Conservation (phyloP, 73 alveolate species). For the Uronychia binucleata region DNA sequence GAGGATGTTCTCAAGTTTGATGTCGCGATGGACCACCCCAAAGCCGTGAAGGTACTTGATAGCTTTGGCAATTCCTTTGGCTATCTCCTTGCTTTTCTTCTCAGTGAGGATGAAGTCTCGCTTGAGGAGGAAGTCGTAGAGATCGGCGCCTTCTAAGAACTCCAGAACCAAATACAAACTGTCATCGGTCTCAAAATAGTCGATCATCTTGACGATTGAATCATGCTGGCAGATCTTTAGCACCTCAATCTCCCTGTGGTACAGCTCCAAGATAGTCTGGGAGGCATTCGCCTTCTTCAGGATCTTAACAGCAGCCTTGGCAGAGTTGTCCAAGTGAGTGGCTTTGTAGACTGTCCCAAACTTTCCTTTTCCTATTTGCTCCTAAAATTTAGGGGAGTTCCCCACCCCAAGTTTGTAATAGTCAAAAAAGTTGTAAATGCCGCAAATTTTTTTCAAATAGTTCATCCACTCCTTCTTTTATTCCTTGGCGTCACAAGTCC, state of each 20-base stretch:
- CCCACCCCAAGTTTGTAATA: conserved; percentile 59
- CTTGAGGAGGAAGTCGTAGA: conserved; percentile 62
- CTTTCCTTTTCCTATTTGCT: background rate
- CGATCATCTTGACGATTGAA: conserved; percentile 63
- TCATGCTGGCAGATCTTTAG: conserved; percentile 70
- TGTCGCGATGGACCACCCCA: conserved; percentile 92
- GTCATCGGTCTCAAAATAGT: conserved; percentile 72
- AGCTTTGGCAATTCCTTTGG: conserved; percentile 66
- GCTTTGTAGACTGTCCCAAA: background rate
- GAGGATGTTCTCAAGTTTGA: conserved; percentile 89
- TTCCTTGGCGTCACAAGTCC: conserved; percentile 4
- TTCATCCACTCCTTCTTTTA: conserved; percentile 51
- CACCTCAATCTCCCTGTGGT: conserved; percentile 27
- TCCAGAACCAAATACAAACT: conserved; percentile 72
- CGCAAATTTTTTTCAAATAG: conserved; percentile 55
- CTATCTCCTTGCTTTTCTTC: conserved; percentile 62
- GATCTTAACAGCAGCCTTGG: background rate
- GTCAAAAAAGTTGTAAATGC: conserved; percentile 71
- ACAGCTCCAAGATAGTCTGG: background rate
- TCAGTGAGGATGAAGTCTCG: conserved; percentile 60
- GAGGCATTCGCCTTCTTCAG: background rate
- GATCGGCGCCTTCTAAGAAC: conserved; percentile 78
- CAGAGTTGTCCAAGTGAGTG: background rate
- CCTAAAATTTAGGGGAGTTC: background rate
- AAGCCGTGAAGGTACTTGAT: conserved; percentile 79